A percentile compares a stretch with the other conserved stretches of the same genome.
Conservation (phyloP, 2,329 filamentous ascomycete genomes). For the Pestalotiopsis sp. region DNA sequence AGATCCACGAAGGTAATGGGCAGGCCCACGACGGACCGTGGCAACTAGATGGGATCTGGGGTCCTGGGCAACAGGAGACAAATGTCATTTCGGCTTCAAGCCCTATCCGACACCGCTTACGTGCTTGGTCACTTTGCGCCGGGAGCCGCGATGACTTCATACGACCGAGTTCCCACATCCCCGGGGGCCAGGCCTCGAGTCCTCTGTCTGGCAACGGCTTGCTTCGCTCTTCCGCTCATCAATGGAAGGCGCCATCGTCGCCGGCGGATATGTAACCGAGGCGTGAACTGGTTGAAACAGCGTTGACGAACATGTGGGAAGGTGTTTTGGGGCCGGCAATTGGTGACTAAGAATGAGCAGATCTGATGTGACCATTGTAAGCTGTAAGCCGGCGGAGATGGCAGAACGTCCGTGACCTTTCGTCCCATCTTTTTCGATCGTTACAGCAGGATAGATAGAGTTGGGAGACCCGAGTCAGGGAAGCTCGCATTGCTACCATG, state of each 20-base stretch:
- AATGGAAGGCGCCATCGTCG: background rate
- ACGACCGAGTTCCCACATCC: background rate
- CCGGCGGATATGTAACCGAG: background rate
- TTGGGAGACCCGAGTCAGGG: background rate
- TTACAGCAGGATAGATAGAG: background rate
- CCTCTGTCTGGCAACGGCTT: background rate
- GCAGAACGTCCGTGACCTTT: background rate
- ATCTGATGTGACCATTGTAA: background rate
- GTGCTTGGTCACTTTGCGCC: background rate
- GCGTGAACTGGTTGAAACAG: background rate
- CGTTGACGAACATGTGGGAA: background rate
- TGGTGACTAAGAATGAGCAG: background rate
- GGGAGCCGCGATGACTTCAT: slow-evolving; percentile 8
- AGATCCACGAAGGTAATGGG: no score
- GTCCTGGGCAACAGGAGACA: background rate
- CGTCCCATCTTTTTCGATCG: background rate
- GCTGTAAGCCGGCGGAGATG: background rate
- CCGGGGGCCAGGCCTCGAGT: background rate
- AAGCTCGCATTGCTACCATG: background rate
- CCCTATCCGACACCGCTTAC: slow-evolving; percentile 2
- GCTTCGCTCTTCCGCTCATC: background rate
- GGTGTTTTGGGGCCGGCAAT: background rate
- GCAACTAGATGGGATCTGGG: background rate
- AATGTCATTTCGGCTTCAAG: slow-evolving; percentile 8
- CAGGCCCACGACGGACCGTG: background rate